A percentile compares a stretch with the other conserved stretches of the same genome.
phyloP scores from a whole-genome alignment of 805 yeast species.

The Hanseniaspora lachancei region DNA sequence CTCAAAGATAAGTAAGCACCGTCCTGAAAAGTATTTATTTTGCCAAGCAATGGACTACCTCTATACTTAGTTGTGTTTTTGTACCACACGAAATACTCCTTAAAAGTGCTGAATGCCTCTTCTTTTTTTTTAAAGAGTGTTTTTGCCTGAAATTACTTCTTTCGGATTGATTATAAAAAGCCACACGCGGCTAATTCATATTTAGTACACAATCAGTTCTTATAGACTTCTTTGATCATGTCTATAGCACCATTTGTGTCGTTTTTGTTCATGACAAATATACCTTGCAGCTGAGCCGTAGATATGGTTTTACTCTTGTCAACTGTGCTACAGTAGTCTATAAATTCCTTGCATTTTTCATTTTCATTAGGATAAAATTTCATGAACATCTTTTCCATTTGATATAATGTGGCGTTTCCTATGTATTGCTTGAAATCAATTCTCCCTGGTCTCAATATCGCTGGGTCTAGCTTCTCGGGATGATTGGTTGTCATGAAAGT shows the following conservation, averaged over 20 bases:
- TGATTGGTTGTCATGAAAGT: slow-evolving; percentile 98
- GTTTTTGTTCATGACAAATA: slow-evolving; percentile 82
- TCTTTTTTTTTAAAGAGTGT: too few species aligned
- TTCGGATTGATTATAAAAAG: too few species aligned
- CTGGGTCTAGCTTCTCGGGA: slow-evolving; percentile 87
- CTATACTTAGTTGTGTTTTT: too few species aligned
- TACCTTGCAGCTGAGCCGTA: slow-evolving; percentile 90
- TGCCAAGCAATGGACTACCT: too few species aligned
- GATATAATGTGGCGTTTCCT: slow-evolving; percentile 76
- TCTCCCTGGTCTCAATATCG: slow-evolving; percentile 87
- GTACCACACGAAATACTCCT: too few species aligned
- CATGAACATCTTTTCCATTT: slow-evolving; percentile 70
- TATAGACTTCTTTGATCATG: slow-evolving; percentile 34
- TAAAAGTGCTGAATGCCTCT: too few species aligned
- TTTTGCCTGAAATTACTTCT: too few species aligned
- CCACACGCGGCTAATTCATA: background rate
- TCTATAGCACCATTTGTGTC: slow-evolving; percentile 63
- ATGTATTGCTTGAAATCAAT: slow-evolving; percentile 72
- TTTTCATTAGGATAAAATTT: slow-evolving; percentile 63
- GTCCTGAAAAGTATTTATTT: too few species aligned
- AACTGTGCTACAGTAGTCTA: slow-evolving; percentile 29
- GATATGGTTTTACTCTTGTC: slow-evolving; percentile 49
- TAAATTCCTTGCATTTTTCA: slow-evolving; percentile 38
- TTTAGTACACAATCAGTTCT: background rate
- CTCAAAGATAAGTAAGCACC: too few species aligned